A percentile compares a stretch with the other conserved stretches of the same genome.
phyloP scores from a whole-genome alignment of 2,329 filamentous ascomycete species.

The Colletotrichum abscissum region DNA sequence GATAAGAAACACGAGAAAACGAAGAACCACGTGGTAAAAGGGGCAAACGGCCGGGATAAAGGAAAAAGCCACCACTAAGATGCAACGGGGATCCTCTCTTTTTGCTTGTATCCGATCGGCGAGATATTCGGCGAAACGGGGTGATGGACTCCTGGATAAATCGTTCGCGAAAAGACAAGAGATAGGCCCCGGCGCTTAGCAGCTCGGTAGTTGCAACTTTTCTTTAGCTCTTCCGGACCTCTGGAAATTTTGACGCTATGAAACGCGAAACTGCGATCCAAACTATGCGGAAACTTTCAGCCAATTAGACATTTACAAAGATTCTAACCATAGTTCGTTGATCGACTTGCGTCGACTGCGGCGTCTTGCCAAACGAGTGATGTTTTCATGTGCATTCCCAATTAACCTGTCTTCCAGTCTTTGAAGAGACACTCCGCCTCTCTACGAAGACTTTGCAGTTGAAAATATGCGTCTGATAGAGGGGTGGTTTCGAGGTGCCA shows the following conservation, averaged over 20 bases:
- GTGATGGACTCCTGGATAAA: slow-evolving; percentile 1
- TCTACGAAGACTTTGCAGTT: neutral
- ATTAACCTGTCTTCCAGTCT: neutral
- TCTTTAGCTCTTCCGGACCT: neutral
- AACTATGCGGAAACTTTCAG: neutral
- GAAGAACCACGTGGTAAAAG: slow-evolving; percentile 26
- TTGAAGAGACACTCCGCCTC: neutral
- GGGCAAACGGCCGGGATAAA: slow-evolving; percentile 13
- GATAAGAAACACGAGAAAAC: slow-evolving; percentile 7
- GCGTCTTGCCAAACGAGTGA: no score
- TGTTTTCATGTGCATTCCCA: neutral
- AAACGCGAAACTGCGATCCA: neutral
- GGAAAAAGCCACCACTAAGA: slow-evolving; percentile 10
- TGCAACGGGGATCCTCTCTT: slow-evolving; percentile 11
- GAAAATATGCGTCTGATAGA: neutral
- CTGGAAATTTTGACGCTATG: slow-evolving; percentile 7
- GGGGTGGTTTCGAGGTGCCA: neutral
- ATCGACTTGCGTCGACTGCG: no score
- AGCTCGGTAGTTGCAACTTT: neutral
- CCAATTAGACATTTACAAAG: neutral
- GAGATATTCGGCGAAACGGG: slow-evolving; percentile 10
- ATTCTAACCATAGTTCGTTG: neutral
- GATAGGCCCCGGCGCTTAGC: neutral
- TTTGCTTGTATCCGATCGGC: slow-evolving; percentile 20
- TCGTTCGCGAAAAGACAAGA: neutral